Base-by-base conservation (phyloP, 148 eudicot genomes). In the Salicornia ramosissima region DNA sequence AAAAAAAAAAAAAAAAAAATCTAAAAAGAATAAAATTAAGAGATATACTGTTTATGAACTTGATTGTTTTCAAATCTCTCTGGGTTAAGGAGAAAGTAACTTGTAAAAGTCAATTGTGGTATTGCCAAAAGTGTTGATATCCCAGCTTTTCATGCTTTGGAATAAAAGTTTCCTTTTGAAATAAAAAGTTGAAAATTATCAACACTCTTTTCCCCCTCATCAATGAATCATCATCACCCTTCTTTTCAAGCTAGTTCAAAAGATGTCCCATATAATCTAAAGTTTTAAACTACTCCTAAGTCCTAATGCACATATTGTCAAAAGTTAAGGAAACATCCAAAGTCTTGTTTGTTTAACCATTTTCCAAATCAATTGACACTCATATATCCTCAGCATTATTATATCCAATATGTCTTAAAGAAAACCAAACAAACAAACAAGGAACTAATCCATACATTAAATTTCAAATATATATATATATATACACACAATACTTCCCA, bases 241-340 rank as follows among this genome's bases (percentile, higher is more conserved):
- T 47, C 11, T 29, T 47, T 18, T 29, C 22, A 68, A 36, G 42
- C 68, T 54, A 51, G 8, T 3, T 36, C 5, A 74, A 74, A 73
- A 36, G 62, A 50, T 51, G 66, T 52, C 62, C 29, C 71, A 58
- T 47, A 58, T 56, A 58, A 60, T 75, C n/a, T 33, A 58, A 24
- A 39, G 15, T 1, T 10, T 19, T 39, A 30, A n/a, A 34, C 15
- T 6, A n/a, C n/a, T n/a, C n/a, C n/a, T n/a, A n/a, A n/a, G n/a
- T n/a, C n/a, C n/a, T n/a, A 55, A 73, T 75, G 78, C 64, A 69
- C 29, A 75, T 45, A 40, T 25, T 69, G 45, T 75, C 68, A 62
- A 69, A 75, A 75, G 36, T 24, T 51, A 29, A 69, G 73, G 54
- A 71, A 71, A 76, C 67, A 56, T 76, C 43, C 66, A 56, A 76